phyloP scores from a whole-genome alignment of 176 grass and related monocot genomes.

The Triticum timopheevii region DNA sequence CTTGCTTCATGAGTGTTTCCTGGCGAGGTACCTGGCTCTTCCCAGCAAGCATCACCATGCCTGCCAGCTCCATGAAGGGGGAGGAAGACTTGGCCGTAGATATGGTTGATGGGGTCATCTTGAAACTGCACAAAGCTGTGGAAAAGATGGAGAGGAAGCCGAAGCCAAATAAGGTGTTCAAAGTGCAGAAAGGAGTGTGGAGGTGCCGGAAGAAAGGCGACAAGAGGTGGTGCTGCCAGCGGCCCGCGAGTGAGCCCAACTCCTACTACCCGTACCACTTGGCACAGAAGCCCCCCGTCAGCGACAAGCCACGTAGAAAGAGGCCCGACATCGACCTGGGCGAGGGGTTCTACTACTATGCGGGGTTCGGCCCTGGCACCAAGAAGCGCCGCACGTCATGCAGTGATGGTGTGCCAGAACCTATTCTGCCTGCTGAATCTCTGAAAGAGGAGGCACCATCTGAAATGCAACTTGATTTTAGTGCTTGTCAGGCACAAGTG shows the following conservation, averaged over 20 bases:
- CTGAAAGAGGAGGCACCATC: background rate
- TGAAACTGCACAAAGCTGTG: background rate
- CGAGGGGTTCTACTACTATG: conserved; percentile 34
- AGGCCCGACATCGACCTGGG: background rate
- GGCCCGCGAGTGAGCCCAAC: conserved; percentile 20
- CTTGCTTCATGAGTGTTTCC: conserved; percentile 14
- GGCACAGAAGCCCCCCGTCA: background rate
- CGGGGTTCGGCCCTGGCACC: background rate
- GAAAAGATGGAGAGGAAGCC: background rate
- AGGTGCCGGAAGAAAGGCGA: conserved; percentile 55
- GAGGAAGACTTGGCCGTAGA: background rate
- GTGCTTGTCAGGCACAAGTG: background rate
- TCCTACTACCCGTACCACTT: conserved; percentile 42
- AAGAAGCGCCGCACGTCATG: conserved; percentile 34
- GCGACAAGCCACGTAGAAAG: conserved; percentile 31
- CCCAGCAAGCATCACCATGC: background rate
- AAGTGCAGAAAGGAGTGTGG: background rate
- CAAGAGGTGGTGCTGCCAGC: conserved; percentile 32
- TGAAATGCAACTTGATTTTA: background rate
- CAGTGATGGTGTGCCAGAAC: background rate
- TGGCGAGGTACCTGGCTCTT: conserved; percentile 31
- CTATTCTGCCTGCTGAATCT: background rate
- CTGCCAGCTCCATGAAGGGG: background rate
- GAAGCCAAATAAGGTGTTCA: background rate
- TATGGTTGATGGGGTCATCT: background rate